These are phyloP conservation scores for Beauveria rudraprayagi DNA, from an alignment of 2,329 filamentous ascomycete genomes.

Conservation along the genomic window DNA sequence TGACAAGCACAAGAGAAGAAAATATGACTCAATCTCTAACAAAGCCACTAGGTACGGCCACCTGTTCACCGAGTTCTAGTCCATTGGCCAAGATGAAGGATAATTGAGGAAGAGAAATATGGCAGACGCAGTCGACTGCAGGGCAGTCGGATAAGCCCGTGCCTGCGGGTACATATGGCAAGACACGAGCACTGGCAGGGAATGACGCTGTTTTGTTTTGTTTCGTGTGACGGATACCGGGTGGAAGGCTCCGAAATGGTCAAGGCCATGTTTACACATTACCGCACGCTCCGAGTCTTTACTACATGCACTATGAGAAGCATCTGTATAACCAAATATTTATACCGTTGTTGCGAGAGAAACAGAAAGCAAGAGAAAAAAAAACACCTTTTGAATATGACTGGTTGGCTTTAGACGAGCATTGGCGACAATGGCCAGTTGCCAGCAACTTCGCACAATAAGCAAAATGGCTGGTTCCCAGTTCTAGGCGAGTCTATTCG, in stretches of 20 bases:
- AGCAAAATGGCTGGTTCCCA: not conserved
- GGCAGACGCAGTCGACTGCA: not conserved
- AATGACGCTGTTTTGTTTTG: not conserved
- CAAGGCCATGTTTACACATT: not conserved
- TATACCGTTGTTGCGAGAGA: slow-evolving; percentile 1
- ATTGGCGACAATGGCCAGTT: not conserved
- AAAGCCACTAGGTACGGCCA: slow-evolving; percentile 54
- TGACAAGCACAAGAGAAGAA: slow-evolving; percentile 34
- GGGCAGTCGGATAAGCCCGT: not conserved
- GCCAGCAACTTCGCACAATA: no score
- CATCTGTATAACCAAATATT: slow-evolving; percentile 10
- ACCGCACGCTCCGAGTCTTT: not conserved
- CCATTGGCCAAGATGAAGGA: not conserved
- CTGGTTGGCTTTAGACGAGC: not conserved
- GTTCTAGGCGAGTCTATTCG: slow-evolving; percentile 2
- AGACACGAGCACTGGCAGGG: not conserved
- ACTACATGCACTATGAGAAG: slow-evolving; percentile 7
- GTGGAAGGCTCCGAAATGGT: not conserved
- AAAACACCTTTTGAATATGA: slow-evolving; percentile 4
- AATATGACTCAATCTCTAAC: not conserved
- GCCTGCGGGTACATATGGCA: not conserved
- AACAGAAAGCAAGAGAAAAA: not conserved
- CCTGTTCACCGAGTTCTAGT: slow-evolving; percentile 66
- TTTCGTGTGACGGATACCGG: not conserved
- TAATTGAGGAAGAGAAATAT: not conserved